phyloP scores from a whole-genome alignment of 805 yeast genomes.

The Saturnispora sanitii region DNA sequence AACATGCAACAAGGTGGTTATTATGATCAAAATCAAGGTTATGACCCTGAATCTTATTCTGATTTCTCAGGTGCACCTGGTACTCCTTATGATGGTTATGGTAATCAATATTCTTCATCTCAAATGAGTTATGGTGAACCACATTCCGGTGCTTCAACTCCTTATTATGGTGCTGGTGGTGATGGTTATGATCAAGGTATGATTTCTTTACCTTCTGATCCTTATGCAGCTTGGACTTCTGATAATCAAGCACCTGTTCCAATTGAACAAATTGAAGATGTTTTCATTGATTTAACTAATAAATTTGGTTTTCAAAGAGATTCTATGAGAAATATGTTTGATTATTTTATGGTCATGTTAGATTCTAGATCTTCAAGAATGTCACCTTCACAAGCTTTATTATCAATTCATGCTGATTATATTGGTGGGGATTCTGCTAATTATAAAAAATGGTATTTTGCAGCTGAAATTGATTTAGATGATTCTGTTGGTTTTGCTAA shows the following conservation, averaged over 20 bases:
- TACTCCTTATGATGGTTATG: conserved; percentile 56
- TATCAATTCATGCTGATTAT: conserved; percentile 77
- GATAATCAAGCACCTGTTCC: conserved; percentile 85
- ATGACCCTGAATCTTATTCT: conserved; percentile 49
- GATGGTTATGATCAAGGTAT: conserved; percentile 30
- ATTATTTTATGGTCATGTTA: conserved; percentile 73
- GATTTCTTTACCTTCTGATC: conserved; percentile 76
- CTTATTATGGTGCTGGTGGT: conserved; percentile 41
- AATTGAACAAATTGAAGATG: conserved; percentile 78
- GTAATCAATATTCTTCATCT: conserved; percentile 56
- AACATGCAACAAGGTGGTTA: conserved; percentile 36
- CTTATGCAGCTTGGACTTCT: conserved; percentile 99
- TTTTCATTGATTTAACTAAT: conserved; percentile 72
- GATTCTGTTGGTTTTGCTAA: conserved; percentile 77
- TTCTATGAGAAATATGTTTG: conserved; percentile 86
- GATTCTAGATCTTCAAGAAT: conserved; percentile 81
- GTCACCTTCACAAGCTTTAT: conserved; percentile 81
- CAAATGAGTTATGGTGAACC: conserved; percentile 82
- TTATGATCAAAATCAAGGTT: conserved; percentile 38
- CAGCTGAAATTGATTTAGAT: conserved; percentile 80
- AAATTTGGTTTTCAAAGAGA: conserved; percentile 88
- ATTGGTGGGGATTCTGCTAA: conserved; percentile 83
- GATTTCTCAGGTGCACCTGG: conserved; percentile 57
- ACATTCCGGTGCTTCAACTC: conserved; percentile 91
- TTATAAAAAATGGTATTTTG: conserved; percentile 81